Base-by-base conservation (phyloP, 2,329 filamentous ascomycete genomes). In the Raffaelea deltoideospora region DNA sequence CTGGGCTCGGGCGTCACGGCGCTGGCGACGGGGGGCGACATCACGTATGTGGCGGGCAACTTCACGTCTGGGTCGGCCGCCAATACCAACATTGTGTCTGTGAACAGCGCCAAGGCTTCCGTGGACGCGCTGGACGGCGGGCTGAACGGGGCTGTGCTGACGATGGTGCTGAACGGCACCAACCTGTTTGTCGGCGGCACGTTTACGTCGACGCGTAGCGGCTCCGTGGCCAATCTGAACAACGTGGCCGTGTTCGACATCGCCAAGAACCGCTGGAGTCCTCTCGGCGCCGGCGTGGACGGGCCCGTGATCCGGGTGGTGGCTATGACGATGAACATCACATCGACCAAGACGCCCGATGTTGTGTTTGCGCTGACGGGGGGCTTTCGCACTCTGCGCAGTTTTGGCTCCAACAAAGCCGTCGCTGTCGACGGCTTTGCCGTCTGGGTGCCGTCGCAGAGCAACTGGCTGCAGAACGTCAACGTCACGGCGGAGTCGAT, bases 381-480 rank as follows among this genome's bases (percentile, higher is more conserved):
- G 6, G 66, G 74, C 41, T 98, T 98, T 54, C 68, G 71, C 14
- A 63, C 75, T 37, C 73, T 94, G 42, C 68, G 78, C 21, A 70
- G 68, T 0, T 88, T 85, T 47, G 73, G 63, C 26, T 64, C 64
- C 44, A 77, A 77, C 45, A 55, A 65, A 7, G 69, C 74, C 10
- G 65, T 77, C 21, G 49, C 68, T 9, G 80, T 76, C 1, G 58
- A 73, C 35, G 86, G 87, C 3, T 85, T 98, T 49, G 88, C 85
- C 13, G 66, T 96, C 27, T 98, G 90, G 90, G 79, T 96, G 8
- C 83, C 83, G 3, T 92, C 86, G 4, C 66, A 70, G 43, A 69
- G 67, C 40, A 90, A 90, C 52, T 98, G 90, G 90, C 65, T 98
- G 14, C 75, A 85, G 51, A 90, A 92, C 46, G 60, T 95, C 15